Conservation (phyloP, 1,139 yeast genomes). For the Entelexis paramagnoliae region DNA sequence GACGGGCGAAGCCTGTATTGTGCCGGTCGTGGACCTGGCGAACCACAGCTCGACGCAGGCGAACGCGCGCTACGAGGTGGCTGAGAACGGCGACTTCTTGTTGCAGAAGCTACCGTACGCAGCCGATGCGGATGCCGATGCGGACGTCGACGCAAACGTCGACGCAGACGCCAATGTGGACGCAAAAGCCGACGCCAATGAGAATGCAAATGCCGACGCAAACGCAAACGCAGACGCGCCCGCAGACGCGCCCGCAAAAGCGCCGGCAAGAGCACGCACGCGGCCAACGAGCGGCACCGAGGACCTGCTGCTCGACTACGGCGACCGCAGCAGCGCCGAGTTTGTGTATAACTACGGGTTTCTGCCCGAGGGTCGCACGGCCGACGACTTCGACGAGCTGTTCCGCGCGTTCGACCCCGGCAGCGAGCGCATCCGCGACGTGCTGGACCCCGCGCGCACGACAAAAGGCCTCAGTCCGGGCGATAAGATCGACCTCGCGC, state of each 20-base stretch:
- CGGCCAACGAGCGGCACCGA: neutral
- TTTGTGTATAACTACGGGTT: constrained; percentile 36
- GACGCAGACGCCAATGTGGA: no score
- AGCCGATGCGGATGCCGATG: neutral
- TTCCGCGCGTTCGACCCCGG: constrained; percentile 22
- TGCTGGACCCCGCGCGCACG: constrained; percentile 21
- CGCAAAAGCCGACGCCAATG: no score
- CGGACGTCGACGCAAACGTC: no score
- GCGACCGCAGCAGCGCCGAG: constrained; percentile 29
- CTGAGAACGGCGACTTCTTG: constrained; percentile 25
- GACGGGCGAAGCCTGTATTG: constrained; percentile 24
- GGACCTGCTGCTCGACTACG: constrained; percentile 34
- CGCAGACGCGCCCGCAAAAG: no score
- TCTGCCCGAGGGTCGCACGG: constrained; percentile 26
- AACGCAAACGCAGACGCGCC: no score
- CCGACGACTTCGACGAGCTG: constrained; percentile 15
- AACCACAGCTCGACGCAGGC: constrained; percentile 29
- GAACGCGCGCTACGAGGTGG: constrained; percentile 32
- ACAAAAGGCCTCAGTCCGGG: constrained; percentile 17
- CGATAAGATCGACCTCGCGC: constrained; percentile 14
- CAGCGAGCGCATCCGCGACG: constrained; percentile 22
- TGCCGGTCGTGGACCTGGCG: constrained; percentile 34
- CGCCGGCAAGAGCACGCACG: neutral
- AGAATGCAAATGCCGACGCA: no score
- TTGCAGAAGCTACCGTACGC: constrained; percentile 18